Evolutionary conservation across 2,329 filamentous ascomycete genomes (phyloP).

Genomic region (Arthrobotrys musiformis): DNA sequence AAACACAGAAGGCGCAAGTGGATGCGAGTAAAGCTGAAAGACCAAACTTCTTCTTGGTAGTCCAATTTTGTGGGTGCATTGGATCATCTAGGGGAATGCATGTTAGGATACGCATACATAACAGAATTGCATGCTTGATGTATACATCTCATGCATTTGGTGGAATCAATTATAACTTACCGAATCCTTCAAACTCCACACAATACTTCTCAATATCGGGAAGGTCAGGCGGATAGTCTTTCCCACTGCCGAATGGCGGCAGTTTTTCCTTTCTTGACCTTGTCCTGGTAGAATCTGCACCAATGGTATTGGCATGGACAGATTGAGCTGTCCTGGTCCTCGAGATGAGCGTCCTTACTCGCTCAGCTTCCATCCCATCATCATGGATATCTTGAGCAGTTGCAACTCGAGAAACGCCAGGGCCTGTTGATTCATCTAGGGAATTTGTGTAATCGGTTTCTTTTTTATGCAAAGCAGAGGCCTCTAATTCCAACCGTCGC

Average conservation of each 20-base stretch:
- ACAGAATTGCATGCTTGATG: background rate
- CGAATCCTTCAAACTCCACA: slow-evolving; percentile 82
- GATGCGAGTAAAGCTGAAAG: slow-evolving; percentile 77
- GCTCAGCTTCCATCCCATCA: slow-evolving; percentile 25
- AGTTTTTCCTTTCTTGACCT: slow-evolving; percentile 46
- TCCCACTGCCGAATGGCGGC: slow-evolving; percentile 41
- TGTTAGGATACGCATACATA: background rate
- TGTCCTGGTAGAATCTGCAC: slow-evolving; percentile 32
- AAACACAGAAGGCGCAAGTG: slow-evolving; percentile 77
- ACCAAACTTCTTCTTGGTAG: slow-evolving; percentile 78
- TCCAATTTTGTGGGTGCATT: slow-evolving; percentile 88
- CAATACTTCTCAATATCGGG: slow-evolving; percentile 80
- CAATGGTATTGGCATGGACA: slow-evolving; percentile 48
- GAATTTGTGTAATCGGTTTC: slow-evolving; percentile 17
- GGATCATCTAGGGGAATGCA: slow-evolving; percentile 71
- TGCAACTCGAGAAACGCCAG: slow-evolving; percentile 21
- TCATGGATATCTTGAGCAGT: slow-evolving; percentile 35
- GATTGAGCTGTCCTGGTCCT: slow-evolving; percentile 46
- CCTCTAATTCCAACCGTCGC: slow-evolving; percentile 29
- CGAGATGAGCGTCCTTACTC: slow-evolving; percentile 43
- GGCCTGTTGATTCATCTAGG: slow-evolving; percentile 35
- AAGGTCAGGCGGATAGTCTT: slow-evolving; percentile 73
- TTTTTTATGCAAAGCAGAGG: slow-evolving; percentile 32
- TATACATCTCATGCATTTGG: background rate
- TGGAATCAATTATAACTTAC: slow-evolving; percentile 33